Conservation (phyloP, 495 filamentous ascomycete genomes). For the Aspergillus sparsus region DNA sequence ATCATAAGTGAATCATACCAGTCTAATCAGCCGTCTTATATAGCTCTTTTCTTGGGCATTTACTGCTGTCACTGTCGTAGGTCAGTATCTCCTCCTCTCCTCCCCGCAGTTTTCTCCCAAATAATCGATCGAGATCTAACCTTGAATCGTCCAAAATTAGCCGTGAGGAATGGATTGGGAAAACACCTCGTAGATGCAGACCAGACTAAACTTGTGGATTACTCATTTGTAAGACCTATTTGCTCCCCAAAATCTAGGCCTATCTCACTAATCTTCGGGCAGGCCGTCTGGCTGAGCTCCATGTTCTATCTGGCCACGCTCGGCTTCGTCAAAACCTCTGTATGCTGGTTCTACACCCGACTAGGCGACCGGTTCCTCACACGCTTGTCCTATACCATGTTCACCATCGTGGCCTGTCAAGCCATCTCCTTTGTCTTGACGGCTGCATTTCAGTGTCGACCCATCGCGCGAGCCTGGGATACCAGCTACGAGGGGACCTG, state of each 20-base stretch:
- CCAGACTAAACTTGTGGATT: slow-evolving; percentile 25
- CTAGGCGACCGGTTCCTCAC: slow-evolving; percentile 39
- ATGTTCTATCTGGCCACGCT: slow-evolving; percentile 45
- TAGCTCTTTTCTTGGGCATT: slow-evolving; percentile 42
- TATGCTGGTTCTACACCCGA: slow-evolving; percentile 43
- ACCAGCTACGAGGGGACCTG: slow-evolving; percentile 35
- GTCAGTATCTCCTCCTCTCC: slow-evolving; percentile 23
- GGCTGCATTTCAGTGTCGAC: slow-evolving; percentile 41
- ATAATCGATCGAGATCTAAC: neutral
- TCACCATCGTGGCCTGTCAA: slow-evolving; percentile 33
- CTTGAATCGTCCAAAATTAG: slow-evolving; percentile 23
- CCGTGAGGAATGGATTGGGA: slow-evolving; percentile 39
- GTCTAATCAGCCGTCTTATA: slow-evolving; percentile 9
- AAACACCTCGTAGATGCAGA: slow-evolving; percentile 31
- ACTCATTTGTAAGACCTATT: slow-evolving; percentile 32
- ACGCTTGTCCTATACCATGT: slow-evolving; percentile 35
- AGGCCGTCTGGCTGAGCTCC: slow-evolving; percentile 45
- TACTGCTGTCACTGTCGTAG: slow-evolving; percentile 35
- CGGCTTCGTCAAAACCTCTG: slow-evolving; percentile 45
- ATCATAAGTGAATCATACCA: neutral
- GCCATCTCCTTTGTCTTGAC: slow-evolving; percentile 39
- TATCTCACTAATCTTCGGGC: neutral
- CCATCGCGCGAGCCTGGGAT: slow-evolving; percentile 39
- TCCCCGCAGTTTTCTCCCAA: too few relatives aligned
- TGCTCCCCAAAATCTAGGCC: neutral